These are phyloP conservation scores for Sordaria brevicollis DNA, from an alignment of 495 filamentous ascomycete genomes.

Conservation along the genomic window DNA sequence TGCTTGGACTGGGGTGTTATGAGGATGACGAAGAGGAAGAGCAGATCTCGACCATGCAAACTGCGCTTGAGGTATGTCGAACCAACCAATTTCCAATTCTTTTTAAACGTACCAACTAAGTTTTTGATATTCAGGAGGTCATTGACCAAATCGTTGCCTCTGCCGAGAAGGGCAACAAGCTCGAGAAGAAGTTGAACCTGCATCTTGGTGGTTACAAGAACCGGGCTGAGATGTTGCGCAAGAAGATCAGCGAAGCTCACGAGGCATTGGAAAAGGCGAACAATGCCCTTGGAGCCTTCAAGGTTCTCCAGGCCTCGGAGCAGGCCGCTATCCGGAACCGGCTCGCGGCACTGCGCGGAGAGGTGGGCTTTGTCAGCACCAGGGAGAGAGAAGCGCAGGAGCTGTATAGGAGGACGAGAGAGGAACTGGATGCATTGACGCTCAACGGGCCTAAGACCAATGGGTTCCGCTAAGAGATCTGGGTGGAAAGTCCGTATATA, in stretches of 20 bases:
- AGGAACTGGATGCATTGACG: conserved; percentile 61
- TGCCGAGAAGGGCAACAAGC: conserved; percentile 70
- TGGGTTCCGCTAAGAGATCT: conserved; percentile 22
- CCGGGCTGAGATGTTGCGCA: conserved; percentile 67
- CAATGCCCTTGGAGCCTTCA: conserved; percentile 63
- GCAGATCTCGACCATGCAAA: conserved; percentile 46
- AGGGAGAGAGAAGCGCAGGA: conserved; percentile 89
- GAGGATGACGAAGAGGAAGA: conserved; percentile 61
- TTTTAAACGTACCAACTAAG: conserved; percentile 1
- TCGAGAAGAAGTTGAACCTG: conserved; percentile 87
- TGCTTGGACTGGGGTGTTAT: conserved; percentile 73
- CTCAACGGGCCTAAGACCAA: conserved; percentile 18
- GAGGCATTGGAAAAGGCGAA: conserved; percentile 65
- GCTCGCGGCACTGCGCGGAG: conserved; percentile 66
- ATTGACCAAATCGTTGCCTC: conserved; percentile 59
- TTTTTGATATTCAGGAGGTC: conserved; percentile 47
- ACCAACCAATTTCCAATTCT: conserved; percentile 1
- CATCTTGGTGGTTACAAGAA: conserved; percentile 86
- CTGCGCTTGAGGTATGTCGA: conserved; percentile 54
- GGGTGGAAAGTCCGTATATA: background rate
- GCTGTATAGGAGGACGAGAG: conserved; percentile 60
- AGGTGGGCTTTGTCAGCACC: conserved; percentile 71
- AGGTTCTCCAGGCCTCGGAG: conserved; percentile 66
- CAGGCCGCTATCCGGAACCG: conserved; percentile 61
- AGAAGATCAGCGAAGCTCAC: conserved; percentile 71